Evolutionary conservation across 768 basidiomycete species (phyloP).

Genomic region (Hericium rajendrae): DNA sequence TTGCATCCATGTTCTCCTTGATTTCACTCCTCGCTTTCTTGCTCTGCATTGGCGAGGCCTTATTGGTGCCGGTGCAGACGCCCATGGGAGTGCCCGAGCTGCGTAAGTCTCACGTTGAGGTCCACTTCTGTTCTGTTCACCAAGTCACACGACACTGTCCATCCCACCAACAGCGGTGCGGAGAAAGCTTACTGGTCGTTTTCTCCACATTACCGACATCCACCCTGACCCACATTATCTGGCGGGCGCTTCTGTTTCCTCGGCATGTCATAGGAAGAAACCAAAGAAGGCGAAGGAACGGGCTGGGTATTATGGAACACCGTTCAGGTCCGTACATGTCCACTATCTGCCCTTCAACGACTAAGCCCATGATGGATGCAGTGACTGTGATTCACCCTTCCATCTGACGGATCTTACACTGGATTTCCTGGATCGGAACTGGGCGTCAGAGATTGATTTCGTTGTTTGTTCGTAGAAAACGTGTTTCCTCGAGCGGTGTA

Average conservation of each 20-base stretch:
- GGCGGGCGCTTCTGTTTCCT: slow-evolving; percentile 39
- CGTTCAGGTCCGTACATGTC: slow-evolving; percentile 43
- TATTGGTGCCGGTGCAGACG: slow-evolving; percentile 1
- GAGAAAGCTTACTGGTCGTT: slow-evolving; percentile 56
- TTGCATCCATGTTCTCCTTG: neutral
- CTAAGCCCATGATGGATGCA: slow-evolving; percentile 16
- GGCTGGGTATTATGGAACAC: slow-evolving; percentile 57
- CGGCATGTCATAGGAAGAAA: slow-evolving; percentile 57
- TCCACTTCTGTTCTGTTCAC: neutral
- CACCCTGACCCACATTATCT: slow-evolving; percentile 71
- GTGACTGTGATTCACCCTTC: slow-evolving; percentile 77
- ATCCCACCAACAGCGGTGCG: neutral
- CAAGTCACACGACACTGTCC: neutral
- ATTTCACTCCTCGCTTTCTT: neutral
- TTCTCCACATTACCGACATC: slow-evolving; percentile 77
- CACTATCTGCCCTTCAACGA: too few species aligned
- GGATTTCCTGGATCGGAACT: slow-evolving; percentile 68
- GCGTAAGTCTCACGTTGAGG: neutral
- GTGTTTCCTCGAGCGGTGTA: neutral
- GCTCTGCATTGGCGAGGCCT: neutral
- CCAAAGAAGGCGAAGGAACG: slow-evolving; percentile 42
- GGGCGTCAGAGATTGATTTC: slow-evolving; percentile 82
- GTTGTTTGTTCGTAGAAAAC: slow-evolving; percentile 56
- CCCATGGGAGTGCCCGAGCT: neutral
- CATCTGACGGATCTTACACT: slow-evolving; percentile 74